Evolutionary conservation across 768 basidiomycete species (phyloP).

Genomic region (Cystobasidium tubakii): DNA sequence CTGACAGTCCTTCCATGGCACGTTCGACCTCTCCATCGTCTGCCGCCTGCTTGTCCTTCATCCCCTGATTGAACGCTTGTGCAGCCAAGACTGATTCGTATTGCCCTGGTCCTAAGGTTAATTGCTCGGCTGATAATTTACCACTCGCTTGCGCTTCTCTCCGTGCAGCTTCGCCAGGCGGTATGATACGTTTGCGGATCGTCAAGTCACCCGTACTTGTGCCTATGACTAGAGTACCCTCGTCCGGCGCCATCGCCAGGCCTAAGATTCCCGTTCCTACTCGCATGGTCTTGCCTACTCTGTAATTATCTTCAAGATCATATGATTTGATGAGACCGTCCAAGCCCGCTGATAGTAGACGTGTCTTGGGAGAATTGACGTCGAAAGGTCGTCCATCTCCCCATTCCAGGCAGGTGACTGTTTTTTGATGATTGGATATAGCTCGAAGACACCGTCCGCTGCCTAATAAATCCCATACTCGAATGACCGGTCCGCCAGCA

Average conservation of each 20-base stretch:
- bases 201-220: conserved; percentile 98
- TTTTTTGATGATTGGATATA: conserved; percentile 96
- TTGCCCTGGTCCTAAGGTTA: conserved; percentile 13
- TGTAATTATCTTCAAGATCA: conserved; percentile 77
- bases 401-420: conserved; percentile 75
- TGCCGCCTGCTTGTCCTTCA: conserved; percentile 16
- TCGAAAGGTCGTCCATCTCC: conserved; percentile 41
- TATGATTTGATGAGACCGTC: conserved; percentile 99
- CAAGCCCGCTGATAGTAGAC: conserved; percentile 80
- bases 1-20: neutral
- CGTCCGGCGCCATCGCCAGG: conserved; percentile 89
- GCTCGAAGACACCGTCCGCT: conserved; percentile 72
- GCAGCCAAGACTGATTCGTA: conserved; percentile 43
- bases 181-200: conserved; percentile 76
- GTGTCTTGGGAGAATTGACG: conserved; percentile 62
- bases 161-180: conserved; percentile 53
- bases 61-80: conserved; percentile 36
- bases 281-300: conserved; percentile 96
- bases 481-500: conserved; percentile 81
- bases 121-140: neutral
- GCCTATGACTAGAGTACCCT: conserved; percentile 93
- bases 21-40: conserved; percentile 35
- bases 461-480: conserved; percentile 83
- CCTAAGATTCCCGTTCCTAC: conserved; percentile 88
- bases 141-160: neutral